phyloP scores from a whole-genome alignment of 169 alveolate species.

The Theileria equi region DNA sequence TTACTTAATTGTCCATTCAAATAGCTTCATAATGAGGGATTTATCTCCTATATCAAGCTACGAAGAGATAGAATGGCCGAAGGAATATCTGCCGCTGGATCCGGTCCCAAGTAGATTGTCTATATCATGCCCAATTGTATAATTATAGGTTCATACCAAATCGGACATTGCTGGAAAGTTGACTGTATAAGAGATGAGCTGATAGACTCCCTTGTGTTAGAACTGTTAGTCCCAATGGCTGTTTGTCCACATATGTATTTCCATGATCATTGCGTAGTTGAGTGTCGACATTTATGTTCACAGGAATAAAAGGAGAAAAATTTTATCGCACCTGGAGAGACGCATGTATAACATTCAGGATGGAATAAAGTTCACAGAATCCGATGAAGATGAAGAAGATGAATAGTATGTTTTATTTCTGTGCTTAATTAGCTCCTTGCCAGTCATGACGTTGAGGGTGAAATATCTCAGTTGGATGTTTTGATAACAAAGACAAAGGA shows the following conservation, averaged over 20 bases:
- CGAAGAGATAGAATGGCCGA: constrained; percentile 17
- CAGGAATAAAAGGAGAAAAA: not conserved
- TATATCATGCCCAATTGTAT: not conserved
- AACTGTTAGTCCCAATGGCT: constrained; percentile 8
- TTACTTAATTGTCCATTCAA: too few relatives aligned
- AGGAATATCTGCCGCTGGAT: not conserved
- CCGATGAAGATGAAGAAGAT: not conserved
- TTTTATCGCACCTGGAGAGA: not conserved
- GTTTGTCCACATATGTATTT: not conserved
- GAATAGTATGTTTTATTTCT: not conserved
- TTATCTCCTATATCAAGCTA: not conserved
- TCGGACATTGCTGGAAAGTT: constrained; percentile 29
- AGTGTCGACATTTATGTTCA: too few relatives aligned
- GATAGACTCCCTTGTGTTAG: not conserved
- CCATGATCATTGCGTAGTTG: too few relatives aligned
- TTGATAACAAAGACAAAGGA: constrained; percentile 9
- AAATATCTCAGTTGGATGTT: constrained; percentile 8
- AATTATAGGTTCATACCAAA: constrained; percentile 11
- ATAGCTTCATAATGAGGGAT: constrained; percentile 1
- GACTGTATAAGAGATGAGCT: constrained; percentile 1
- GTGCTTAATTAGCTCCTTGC: not conserved
- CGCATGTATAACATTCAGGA: not conserved
- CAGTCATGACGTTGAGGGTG: constrained; percentile 20
- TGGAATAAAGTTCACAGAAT: not conserved
- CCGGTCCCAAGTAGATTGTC: constrained; percentile 2